A percentile compares a stretch with the other conserved stretches of the same genome.
phyloP scores from a whole-genome alignment of 768 basidiomycete genomes.

The Bullera alba region DNA sequence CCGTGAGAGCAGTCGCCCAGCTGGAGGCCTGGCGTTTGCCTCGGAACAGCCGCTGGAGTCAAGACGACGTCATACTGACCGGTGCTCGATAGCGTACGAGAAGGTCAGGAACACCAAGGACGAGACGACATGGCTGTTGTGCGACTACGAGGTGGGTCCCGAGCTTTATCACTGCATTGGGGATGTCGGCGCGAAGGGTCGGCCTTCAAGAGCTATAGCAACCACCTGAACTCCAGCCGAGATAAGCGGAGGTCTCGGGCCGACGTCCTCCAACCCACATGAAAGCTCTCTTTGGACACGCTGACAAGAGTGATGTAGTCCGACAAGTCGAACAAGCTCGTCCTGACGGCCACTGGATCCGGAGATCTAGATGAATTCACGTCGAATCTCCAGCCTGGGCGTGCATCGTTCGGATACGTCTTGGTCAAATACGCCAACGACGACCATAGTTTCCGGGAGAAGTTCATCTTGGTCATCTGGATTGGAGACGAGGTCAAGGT shows the following conservation, averaged over 20 bases:
- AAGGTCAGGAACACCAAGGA: constrained; percentile 79
- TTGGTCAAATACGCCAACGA: constrained; percentile 61
- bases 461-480: constrained; percentile 50
- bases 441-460: constrained; percentile 58
- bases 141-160: constrained; percentile 70
- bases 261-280: too few relatives aligned
- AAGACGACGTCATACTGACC: constrained; percentile 10
- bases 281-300: not conserved
- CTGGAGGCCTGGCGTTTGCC: not conserved
- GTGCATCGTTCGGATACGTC: constrained; percentile 74
- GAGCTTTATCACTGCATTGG: not conserved
- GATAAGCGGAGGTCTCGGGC: too few relatives aligned
- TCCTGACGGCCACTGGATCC: constrained; percentile 67
- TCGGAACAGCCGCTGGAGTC: constrained; percentile 9
- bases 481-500: constrained; percentile 58
- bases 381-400: constrained; percentile 58
- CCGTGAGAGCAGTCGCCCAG: not conserved
- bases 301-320: too few relatives aligned
- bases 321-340: constrained; percentile 59
- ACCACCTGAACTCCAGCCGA: too few relatives aligned
- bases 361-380: constrained; percentile 74
- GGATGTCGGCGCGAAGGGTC: too few relatives aligned
- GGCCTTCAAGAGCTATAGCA: too few relatives aligned
- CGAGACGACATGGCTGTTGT: constrained; percentile 79
- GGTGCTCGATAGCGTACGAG: constrained; percentile 67